A percentile compares a stretch with the other conserved stretches of the same genome.
Evolutionary conservation across 108 stramenopile species (phyloP).

Genomic region (Fragilariopsis cylindrus): DNA sequence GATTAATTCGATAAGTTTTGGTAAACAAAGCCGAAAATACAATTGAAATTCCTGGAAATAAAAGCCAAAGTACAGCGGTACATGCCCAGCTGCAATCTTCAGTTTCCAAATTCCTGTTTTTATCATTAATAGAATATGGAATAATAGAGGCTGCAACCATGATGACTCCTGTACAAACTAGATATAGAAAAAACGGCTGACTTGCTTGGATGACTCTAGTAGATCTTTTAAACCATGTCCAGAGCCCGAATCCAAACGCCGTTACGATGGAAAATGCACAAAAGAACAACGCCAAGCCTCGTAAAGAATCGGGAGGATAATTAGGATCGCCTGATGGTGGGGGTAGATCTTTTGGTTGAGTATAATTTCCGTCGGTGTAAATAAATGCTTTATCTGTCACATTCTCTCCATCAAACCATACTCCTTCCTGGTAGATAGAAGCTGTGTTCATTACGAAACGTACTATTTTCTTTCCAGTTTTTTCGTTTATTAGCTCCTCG

Average conservation of each 20-base stretch:
- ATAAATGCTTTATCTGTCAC: not conserved
- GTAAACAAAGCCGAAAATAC: slow-evolving; percentile 44
- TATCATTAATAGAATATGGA: slow-evolving; percentile 33
- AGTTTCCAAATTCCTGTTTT: not conserved
- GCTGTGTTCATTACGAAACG: not conserved
- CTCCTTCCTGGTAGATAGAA: not conserved
- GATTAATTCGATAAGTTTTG: slow-evolving; percentile 49
- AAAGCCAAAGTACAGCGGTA: slow-evolving; percentile 28
- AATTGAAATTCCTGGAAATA: slow-evolving; percentile 40
- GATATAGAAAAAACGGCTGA: slow-evolving; percentile 49
- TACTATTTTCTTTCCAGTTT: not conserved
- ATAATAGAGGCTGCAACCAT: slow-evolving; percentile 44
- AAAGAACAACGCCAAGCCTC: not conserved
- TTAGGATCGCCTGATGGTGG: not conserved
- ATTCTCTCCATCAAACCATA: not conserved
- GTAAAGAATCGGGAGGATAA: not conserved
- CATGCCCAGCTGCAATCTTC: slow-evolving; percentile 22
- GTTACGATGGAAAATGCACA: slow-evolving; percentile 10
- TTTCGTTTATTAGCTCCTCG: not conserved
- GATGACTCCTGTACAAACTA: slow-evolving; percentile 50
- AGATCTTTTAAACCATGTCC: slow-evolving; percentile 33
- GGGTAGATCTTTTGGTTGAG: not conserved
- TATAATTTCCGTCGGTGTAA: not conserved
- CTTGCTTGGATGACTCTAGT: slow-evolving; percentile 29
- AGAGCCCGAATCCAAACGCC: slow-evolving; percentile 29